Conservation (phyloP, 495 filamentous ascomycete species). For the Annulohypoxylon moriforme region DNA sequence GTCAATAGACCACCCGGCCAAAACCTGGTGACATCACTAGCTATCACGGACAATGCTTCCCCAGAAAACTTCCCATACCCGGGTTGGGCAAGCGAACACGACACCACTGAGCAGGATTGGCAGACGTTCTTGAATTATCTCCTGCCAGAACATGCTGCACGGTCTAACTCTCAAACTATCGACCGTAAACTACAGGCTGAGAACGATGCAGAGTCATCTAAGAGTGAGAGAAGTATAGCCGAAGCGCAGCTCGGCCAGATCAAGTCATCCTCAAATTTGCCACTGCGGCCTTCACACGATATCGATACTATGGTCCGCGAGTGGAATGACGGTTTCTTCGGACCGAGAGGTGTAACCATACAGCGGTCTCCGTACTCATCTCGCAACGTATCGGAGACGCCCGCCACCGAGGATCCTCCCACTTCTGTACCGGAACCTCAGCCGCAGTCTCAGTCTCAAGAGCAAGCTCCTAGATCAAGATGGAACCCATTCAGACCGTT, state of each 20-base stretch:
- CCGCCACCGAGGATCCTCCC: not conserved
- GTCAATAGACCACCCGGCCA: slow-evolving; percentile 9
- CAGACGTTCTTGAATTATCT: slow-evolving; percentile 62
- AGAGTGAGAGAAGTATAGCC: slow-evolving; percentile 38
- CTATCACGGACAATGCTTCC: slow-evolving; percentile 35
- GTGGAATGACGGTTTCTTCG: slow-evolving; percentile 65
- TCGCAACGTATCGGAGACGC: not conserved
- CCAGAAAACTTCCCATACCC: slow-evolving; percentile 53
- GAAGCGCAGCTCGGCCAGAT: slow-evolving; percentile 53
- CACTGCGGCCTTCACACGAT: slow-evolving; percentile 20
- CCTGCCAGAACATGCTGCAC: slow-evolving; percentile 48
- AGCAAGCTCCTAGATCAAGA: slow-evolving; percentile 24
- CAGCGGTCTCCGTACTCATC: not conserved
- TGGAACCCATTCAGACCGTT: slow-evolving; percentile 43
- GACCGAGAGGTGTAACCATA: slow-evolving; percentile 50
- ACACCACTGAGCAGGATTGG: slow-evolving; percentile 60
- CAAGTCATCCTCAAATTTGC: slow-evolving; percentile 25
- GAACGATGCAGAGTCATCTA: slow-evolving; percentile 37
- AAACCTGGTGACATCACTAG: slow-evolving; percentile 40
- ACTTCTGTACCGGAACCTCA: not conserved
- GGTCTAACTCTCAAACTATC: slow-evolving; percentile 49
- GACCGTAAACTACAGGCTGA: slow-evolving; percentile 53
- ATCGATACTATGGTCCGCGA: slow-evolving; percentile 54
- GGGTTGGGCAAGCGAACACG: slow-evolving; percentile 44
- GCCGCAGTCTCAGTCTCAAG: slow-evolving; percentile 21